Base-by-base conservation (phyloP, 2,329 filamentous ascomycete species). In the Fusarium tanahbumbuense region DNA sequence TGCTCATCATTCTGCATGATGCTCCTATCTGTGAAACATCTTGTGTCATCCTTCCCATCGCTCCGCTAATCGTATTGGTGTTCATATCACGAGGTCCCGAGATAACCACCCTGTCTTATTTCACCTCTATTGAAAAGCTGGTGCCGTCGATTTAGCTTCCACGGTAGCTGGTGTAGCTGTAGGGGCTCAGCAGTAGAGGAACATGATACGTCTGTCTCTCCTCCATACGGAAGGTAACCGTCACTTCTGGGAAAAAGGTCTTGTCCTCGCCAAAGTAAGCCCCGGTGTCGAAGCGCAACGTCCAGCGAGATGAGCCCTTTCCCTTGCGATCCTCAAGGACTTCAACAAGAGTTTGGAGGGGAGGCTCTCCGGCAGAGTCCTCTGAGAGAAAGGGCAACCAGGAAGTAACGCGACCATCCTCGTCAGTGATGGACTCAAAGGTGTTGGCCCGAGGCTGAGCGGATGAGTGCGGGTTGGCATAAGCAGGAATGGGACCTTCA, bases 131-230 rank as follows among this genome's bases (percentile, higher is more conserved):
- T 34, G 15, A 16, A 22, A 32, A 41, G 27, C 23, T 28, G 28
- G 13, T 32, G 16, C 18, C 41, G 8, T 25, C 28, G 30, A 18
- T 72, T 83, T 82, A 93, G 78, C 90, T 93, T 18, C 93, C 93
- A 49, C 93, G 84, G 80, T 96, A 96, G 12, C 92, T 95, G 42
- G 91, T 92, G 81, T 93, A 96, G 77, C 91, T 92, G 81, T 90
- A 94, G 30, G 92, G 92, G 69, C 91, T 89, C 81, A 95, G 78
- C 78, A 96, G 77, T 76, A 96, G 80, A 46, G 93, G 93, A 5
- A 96, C 92, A 82, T 96, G 93, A 76, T 92, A 95, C 76, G 91
- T 89, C 84, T 92, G 89, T 23, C 84, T 85, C 75, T 82, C 80
- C 13, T 81, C 76, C 23, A 89, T 85, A 50, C 82, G 81, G 65